These are phyloP conservation scores for Colletotrichum trifolii DNA, from an alignment of 2,329 filamentous ascomycete genomes.

Conservation along the genomic window DNA sequence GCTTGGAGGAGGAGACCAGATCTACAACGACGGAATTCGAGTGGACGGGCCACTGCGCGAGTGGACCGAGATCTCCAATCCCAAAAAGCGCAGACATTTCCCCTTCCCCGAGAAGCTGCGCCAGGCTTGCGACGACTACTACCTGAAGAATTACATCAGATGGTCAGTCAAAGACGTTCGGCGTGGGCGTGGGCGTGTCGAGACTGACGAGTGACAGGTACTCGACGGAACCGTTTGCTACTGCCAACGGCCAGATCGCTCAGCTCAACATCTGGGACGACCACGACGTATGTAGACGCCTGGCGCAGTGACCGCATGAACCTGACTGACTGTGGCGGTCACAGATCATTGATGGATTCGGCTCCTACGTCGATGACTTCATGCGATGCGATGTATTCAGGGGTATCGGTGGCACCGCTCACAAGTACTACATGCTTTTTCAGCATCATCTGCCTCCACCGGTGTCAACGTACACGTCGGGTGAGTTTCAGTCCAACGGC, in stretches of 20 bases:
- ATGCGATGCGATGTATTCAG: constrained; percentile 94
- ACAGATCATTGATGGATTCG: constrained; percentile 90
- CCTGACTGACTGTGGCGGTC: constrained; percentile 42
- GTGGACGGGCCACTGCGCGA: constrained; percentile 82
- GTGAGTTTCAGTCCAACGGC: constrained; percentile 48
- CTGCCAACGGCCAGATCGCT: constrained; percentile 89
- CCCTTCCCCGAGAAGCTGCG: constrained; percentile 84
- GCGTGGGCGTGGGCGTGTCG: constrained; percentile 11
- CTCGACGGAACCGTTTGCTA: constrained; percentile 82
- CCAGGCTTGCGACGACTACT: constrained; percentile 88
- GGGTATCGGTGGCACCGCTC: constrained; percentile 89
- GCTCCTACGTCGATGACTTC: constrained; percentile 92
- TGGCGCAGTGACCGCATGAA: constrained; percentile 33
- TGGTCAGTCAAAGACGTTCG: constrained; percentile 59
- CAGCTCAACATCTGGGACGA: constrained; percentile 99
- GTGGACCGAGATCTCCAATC: constrained; percentile 88
- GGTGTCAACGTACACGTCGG: constrained; percentile 85
- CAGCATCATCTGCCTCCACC: constrained; percentile 94
- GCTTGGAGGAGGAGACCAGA: constrained; percentile 92
- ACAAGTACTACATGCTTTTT: constrained; percentile 98
- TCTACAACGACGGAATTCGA: constrained; percentile 94
- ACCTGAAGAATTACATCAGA: constrained; percentile 87
- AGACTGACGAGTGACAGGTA: constrained; percentile 71
- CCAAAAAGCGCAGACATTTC: constrained; percentile 81
- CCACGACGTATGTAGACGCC: constrained; percentile 72